Evolutionary conservation across 495 filamentous ascomycete species (phyloP).

Genomic region (Elasticomyces elasticus): DNA sequence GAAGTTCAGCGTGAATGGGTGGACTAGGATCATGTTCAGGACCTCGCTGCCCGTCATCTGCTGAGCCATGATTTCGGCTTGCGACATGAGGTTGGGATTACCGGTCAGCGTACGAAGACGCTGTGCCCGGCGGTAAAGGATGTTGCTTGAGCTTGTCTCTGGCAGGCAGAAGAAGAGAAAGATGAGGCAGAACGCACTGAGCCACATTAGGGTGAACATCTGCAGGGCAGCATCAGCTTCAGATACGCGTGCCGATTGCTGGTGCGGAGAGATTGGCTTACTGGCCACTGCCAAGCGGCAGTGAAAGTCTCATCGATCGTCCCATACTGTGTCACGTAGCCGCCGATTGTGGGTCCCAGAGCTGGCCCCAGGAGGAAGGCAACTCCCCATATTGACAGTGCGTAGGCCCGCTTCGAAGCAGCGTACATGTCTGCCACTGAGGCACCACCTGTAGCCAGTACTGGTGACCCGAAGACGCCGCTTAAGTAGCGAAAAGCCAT

Average conservation of each 20-base stretch:
- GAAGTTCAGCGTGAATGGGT: conserved; percentile 38
- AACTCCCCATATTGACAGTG: conserved; percentile 28
- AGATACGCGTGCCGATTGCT: no score
- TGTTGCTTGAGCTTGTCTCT: conserved; percentile 25
- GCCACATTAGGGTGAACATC: conserved; percentile 34
- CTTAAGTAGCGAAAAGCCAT: conserved; percentile 29
- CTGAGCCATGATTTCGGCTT: conserved; percentile 36
- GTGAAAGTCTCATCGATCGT: no score
- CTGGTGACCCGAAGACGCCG: conserved; percentile 30
- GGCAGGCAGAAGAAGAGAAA: conserved; percentile 8
- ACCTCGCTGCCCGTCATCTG: conserved; percentile 28
- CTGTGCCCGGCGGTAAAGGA: conserved; percentile 26
- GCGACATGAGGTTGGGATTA: conserved; percentile 24
- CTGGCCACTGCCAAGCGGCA: no score
- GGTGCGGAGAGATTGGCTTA: no score
- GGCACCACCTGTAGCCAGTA: conserved; percentile 31
- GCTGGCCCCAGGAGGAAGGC: conserved; percentile 36
- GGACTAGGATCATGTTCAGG: conserved; percentile 33
- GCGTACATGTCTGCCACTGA: conserved; percentile 27
- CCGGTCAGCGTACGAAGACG: conserved; percentile 16
- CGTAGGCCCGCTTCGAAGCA: conserved; percentile 20
- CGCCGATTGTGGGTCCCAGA: conserved; percentile 37
- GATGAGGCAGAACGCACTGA: conserved; percentile 2
- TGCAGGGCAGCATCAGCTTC: no score
- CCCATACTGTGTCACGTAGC: no score